Base-by-base conservation (phyloP, 2,329 filamentous ascomycete genomes). In the Escovopsis weberi region DNA sequence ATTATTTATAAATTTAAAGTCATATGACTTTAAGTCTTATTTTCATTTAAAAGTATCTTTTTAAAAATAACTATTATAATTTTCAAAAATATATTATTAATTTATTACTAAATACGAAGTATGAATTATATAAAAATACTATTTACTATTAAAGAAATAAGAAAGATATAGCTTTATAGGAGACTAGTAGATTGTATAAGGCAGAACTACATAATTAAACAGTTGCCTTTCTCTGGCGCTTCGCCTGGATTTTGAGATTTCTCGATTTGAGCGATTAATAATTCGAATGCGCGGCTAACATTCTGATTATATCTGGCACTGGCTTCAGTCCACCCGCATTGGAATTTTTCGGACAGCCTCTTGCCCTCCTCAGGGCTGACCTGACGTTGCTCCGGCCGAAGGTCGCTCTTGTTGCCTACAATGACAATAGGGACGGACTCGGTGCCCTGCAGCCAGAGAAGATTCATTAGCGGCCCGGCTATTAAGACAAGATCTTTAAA, bases 391-490 rank as follows among this genome's bases (percentile, higher is more conserved):
- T 95, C 89, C 42, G 87, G 81, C 47, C 85, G 80, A 45, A 98
- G 71, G 62, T 98, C 91, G 59, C 82, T 88, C 70, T 98, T 98
- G 71, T 98, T 98, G 53, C 87, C 91, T 42, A 98, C 88, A 48
- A 98, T 82, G 53, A 93, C 85, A 53, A 96, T 81, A 9, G 91
- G 91, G 41, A 95, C 86, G 61, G 82, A 83, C 54, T 95, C 88
- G 45, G 87, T 84, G 51, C 91, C 91, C 85, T 94, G 37, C 8
- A 9, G 11, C 28, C 8, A 32, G 8, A 32, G 28, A 32, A 11
- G 11, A 9, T 6, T 11, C 11, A 9, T 32, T 32, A 32, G 28
- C 28, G 2, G 8, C 8, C 8, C 11, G 8, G 28, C 28, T 9
- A 9, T 9, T 1, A 32, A 32, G 28, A 9, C 11, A 32, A 32